A percentile compares a stretch with the other conserved stretches of the same genome.
phyloP scores from a whole-genome alignment of 1,139 yeast genomes.

The Hyphopichia pseudoburtonii region DNA sequence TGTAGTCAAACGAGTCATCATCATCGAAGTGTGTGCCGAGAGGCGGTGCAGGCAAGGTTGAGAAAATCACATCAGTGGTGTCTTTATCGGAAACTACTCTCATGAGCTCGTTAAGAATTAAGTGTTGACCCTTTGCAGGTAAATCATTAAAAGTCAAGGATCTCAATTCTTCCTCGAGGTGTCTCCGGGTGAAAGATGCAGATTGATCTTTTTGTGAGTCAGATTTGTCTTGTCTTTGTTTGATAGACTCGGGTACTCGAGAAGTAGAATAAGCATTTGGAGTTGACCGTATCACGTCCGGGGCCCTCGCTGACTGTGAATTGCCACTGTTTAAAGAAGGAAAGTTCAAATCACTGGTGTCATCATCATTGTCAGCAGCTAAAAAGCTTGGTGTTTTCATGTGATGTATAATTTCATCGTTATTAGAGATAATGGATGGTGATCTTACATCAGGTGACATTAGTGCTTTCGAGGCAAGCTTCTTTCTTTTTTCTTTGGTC shows the following conservation, averaged over 20 bases:
- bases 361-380: slow-evolving; percentile 28
- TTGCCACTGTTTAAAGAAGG: slow-evolving; percentile 14
- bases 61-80: slow-evolving; percentile 70
- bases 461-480: background rate
- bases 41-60: slow-evolving; percentile 87
- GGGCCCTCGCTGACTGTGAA: background rate
- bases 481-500: background rate
- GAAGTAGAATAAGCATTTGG: slow-evolving; percentile 3
- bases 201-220: background rate
- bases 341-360: slow-evolving; percentile 6
- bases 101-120: slow-evolving; percentile 86
- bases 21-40: slow-evolving; percentile 75
- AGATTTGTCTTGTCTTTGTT: slow-evolving; percentile 5
- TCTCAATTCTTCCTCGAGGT: slow-evolving; percentile 39
- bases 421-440: slow-evolving; percentile 39
- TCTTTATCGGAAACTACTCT: slow-evolving; percentile 51
- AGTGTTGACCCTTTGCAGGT: slow-evolving; percentile 89
- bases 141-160: slow-evolving; percentile 71
- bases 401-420: slow-evolving; percentile 38
- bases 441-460: slow-evolving; percentile 12
- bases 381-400: slow-evolving; percentile 37
- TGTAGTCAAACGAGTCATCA: slow-evolving; percentile 70
- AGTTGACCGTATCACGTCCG: background rate
- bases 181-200: slow-evolving; percentile 28
- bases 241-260: slow-evolving; percentile 12